These are phyloP conservation scores for Aspergillus hancockii DNA, from an alignment of 495 filamentous ascomycete species.

Conservation along the genomic window DNA sequence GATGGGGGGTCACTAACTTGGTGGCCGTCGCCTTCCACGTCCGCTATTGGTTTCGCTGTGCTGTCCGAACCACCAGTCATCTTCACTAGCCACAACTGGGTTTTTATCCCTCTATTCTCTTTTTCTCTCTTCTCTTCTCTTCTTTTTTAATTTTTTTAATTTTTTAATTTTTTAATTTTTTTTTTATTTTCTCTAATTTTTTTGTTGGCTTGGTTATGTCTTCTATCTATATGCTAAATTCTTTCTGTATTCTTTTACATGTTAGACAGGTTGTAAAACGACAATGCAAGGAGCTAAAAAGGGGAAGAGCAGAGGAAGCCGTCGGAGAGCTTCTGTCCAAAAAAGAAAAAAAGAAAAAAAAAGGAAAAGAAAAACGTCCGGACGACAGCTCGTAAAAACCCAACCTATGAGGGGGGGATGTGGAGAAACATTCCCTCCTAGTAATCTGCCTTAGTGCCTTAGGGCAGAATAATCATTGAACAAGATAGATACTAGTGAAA, in stretches of 20 bases:
- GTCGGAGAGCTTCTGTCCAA: not conserved
- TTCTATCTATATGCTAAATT: not conserved
- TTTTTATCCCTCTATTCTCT: not conserved
- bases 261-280: not conserved
- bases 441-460: constrained; percentile 1
- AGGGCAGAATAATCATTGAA: not conserved
- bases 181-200: too few relatives aligned
- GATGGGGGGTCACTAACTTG: constrained; percentile 4
- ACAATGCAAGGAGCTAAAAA: constrained; percentile 1
- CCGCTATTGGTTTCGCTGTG: not conserved
- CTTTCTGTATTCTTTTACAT: not conserved
- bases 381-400: not conserved
- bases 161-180: not conserved
- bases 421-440: constrained; percentile 1
- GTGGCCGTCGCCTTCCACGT: not conserved
- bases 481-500: not conserved
- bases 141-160: not conserved
- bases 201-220: too few relatives aligned
- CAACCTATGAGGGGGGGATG: not conserved
- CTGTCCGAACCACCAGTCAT: not conserved
- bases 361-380: too few relatives aligned
- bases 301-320: not conserved
- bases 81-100: constrained; percentile 2
- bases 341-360: too few relatives aligned
- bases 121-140: not conserved